Conservation (phyloP, 2,329 filamentous ascomycete genomes). For the Cercospora citrullina region DNA sequence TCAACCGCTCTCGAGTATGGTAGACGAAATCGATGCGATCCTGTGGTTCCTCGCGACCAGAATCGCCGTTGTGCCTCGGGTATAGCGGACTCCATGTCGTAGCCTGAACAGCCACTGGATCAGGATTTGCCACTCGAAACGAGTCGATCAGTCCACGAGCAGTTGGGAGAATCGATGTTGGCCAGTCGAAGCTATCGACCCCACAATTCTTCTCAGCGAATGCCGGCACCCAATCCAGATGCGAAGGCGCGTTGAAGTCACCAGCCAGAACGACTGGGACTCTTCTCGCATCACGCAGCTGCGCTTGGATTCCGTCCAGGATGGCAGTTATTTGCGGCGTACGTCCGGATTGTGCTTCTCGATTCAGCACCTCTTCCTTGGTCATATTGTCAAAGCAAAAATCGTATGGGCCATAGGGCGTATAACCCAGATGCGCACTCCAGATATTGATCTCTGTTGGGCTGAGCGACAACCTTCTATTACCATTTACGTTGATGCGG, state of each 20-base stretch:
- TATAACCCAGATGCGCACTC: not conserved
- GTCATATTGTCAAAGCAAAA: not conserved
- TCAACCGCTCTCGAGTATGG: not conserved
- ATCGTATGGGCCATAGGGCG: not conserved
- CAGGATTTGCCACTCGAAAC: not conserved
- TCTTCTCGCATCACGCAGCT: not conserved
- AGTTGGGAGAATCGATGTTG: not conserved
- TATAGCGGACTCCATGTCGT: not conserved
- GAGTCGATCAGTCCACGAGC: not conserved
- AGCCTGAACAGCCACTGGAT: not conserved
- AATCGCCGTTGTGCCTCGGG: not conserved
- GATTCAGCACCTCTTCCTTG: not conserved
- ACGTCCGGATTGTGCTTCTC: not conserved
- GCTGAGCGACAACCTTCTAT: not conserved
- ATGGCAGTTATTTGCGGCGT: not conserved
- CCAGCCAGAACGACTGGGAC: not conserved
- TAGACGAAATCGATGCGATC: slow-evolving; percentile 1
- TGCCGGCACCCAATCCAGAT: slow-evolving; percentile 1
- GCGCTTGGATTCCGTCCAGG: not conserved
- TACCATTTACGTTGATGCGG: not conserved
- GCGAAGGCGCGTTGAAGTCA: not conserved
- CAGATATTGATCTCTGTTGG: not conserved
- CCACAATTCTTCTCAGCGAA: not conserved
- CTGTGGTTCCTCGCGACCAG: not conserved
- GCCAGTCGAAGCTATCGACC: not conserved